Evolutionary conservation across 75 land plant species (phyloP), one percentile per base, ranked within the genome.

Genomic region (Isoetes taiwanensis): DNA sequence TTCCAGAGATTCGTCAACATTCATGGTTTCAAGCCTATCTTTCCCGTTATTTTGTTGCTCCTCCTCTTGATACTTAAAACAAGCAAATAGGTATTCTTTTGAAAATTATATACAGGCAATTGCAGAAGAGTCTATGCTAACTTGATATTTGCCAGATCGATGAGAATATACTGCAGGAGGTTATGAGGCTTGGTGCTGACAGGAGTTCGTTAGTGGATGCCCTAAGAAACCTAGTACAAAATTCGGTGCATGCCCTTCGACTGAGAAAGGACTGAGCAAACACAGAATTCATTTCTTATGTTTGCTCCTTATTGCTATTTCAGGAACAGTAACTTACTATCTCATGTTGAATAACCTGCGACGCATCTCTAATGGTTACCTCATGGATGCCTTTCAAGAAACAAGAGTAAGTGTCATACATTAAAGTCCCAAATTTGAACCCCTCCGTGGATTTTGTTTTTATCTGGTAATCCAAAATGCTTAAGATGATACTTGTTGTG

Each of bases 1-100:
- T 85, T 50, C 83, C 83, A 41, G 80, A 80, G 61, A 90, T 90
- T 56, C 78, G 80, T 30, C 85, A 81, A 62, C 96, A 89, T 61
- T 71, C 76, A 33, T 89, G 96, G 96, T 84, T 89, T 39, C 80
- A 72, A 70, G 65, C 62, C 50, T 75, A 72, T 55, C 83, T 89
- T 67, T 89, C 89, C 9, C 82, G 96, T 11, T 90, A 90, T 64
- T 76, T 90, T 43, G 86, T 83, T 64, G 83, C 82, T 16, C 86
- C 83, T 30, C 85, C 90, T 28, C 83, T 75, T 34, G 78, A 81
- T 58, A 80, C 86, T 28, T 69, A 30, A 76, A 81, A 66, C 86
- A 84, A 58, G 80, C 80, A 25, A 89, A 81, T 52, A 78, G 78
- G 78, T 54, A 0, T 52, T 2, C 11, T 52, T 23, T 52, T 0